Conservation (phyloP, 495 filamentous ascomycete species). For the Podospora fimiseda region DNA sequence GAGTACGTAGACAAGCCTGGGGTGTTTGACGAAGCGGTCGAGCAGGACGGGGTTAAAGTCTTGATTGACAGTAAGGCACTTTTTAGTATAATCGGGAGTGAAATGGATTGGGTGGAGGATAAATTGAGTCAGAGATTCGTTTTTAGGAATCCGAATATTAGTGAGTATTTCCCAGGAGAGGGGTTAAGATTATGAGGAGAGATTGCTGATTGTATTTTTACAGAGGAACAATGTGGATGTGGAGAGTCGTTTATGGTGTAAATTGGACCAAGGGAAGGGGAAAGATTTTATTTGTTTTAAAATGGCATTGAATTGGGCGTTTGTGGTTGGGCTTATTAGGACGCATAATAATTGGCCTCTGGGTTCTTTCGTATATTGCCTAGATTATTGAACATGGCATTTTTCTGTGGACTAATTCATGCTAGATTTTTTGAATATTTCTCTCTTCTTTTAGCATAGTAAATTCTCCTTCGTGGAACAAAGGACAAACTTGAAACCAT, state of each 20-base stretch:
- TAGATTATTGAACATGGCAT: too few species aligned
- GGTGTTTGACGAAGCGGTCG: slow-evolving; percentile 83
- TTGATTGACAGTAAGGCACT: slow-evolving; percentile 94
- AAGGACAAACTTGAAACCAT: too few species aligned
- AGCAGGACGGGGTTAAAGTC: slow-evolving; percentile 94
- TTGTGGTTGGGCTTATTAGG: too few species aligned
- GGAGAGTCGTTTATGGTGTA: slow-evolving; percentile 94
- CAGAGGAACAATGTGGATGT: slow-evolving; percentile 95
- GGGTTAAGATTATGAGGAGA: not conserved
- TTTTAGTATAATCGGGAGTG: slow-evolving; percentile 95
- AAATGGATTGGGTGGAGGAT: slow-evolving; percentile 99
- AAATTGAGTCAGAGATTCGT: slow-evolving; percentile 84
- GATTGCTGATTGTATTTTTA: slow-evolving; percentile 29
- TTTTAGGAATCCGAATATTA: slow-evolving; percentile 96
- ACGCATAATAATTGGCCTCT: too few species aligned
- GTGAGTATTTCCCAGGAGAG: slow-evolving; percentile 49
- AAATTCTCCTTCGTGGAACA: too few species aligned
- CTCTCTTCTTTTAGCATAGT: too few species aligned
- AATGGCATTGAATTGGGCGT: not conserved
- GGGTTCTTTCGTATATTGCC: too few species aligned
- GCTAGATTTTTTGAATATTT: too few species aligned
- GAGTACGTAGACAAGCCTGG: slow-evolving; percentile 91
- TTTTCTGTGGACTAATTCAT: too few species aligned
- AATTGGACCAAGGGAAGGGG: slow-evolving; percentile 1
- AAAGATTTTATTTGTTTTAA: not conserved